A percentile compares a stretch with the other conserved stretches of the same genome.
phyloP scores from a whole-genome alignment of 2,329 filamentous ascomycete species.

The Tolypocladium tundrense region DNA sequence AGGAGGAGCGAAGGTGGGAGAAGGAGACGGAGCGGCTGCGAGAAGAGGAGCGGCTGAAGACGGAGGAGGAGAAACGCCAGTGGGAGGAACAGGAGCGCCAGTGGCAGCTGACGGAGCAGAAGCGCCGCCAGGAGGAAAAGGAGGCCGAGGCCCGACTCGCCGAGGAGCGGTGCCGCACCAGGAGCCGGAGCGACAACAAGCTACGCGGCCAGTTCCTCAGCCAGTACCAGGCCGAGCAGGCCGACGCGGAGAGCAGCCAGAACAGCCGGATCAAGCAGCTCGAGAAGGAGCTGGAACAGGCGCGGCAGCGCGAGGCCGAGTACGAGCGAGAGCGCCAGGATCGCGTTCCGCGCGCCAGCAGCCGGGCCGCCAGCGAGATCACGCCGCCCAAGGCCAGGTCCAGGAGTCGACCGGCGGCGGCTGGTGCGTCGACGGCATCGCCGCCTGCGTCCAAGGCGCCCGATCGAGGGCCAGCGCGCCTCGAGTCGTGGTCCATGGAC shows the following conservation, averaged over 20 bases:
- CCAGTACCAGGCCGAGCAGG: slow-evolving; percentile 68
- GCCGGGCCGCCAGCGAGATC: slow-evolving; percentile 10
- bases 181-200: slow-evolving; percentile 54
- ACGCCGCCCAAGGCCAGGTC: slow-evolving; percentile 10
- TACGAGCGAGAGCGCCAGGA: slow-evolving; percentile 47
- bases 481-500: slow-evolving; percentile 54
- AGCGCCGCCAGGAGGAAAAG: slow-evolving; percentile 59
- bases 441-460: background rate
- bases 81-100: slow-evolving; percentile 70
- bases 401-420: slow-evolving; percentile 9
- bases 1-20: slow-evolving; percentile 59
- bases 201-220: slow-evolving; percentile 77
- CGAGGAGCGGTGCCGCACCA: slow-evolving; percentile 53
- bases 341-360: slow-evolving; percentile 28
- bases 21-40: slow-evolving; percentile 51
- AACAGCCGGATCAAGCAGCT: slow-evolving; percentile 66
- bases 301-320: slow-evolving; percentile 53
- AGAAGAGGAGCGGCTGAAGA: slow-evolving; percentile 48
- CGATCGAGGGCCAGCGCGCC: slow-evolving; percentile 25
- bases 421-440: slow-evolving; percentile 1
- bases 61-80: slow-evolving; percentile 57
- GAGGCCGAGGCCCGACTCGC: slow-evolving; percentile 59
- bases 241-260: slow-evolving; percentile 34
- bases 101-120: slow-evolving; percentile 70
- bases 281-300: slow-evolving; percentile 58